phyloP scores from a whole-genome alignment of 164 flowering plant species.

The Dillenia suffruticosa region DNA sequence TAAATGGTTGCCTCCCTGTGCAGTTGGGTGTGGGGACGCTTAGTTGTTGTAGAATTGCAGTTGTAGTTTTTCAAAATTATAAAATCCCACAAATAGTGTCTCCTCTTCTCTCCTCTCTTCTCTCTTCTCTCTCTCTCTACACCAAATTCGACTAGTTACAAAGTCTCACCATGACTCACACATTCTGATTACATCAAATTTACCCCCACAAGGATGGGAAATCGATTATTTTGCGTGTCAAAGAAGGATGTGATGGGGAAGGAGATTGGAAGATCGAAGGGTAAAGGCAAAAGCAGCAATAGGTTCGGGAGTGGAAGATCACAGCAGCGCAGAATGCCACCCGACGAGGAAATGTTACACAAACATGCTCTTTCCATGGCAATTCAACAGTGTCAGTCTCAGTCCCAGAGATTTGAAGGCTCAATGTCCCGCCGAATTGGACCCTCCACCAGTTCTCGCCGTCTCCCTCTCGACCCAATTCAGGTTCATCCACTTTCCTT shows the following conservation, averaged over 20 bases:
- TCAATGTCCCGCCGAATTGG: conserved; percentile 66
- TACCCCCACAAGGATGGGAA: conserved; percentile 37
- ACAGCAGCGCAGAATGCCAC: conserved; percentile 43
- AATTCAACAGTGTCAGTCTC: conserved; percentile 53
- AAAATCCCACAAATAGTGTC: too few species aligned
- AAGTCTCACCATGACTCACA: too few species aligned
- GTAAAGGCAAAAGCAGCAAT: conserved; percentile 16
- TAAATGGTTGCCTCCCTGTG: too few species aligned
- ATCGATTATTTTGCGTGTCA: conserved; percentile 42
- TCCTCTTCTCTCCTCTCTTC: too few species aligned
- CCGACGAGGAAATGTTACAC: conserved; percentile 53
- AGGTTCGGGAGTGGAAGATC: conserved; percentile 28
- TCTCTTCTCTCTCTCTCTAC: too few species aligned
- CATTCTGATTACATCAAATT: too few species aligned
- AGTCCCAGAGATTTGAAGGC: conserved; percentile 66
- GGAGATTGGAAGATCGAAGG: conserved; percentile 33
- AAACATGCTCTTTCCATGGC: conserved; percentile 64
- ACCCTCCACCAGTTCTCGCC: conserved; percentile 42
- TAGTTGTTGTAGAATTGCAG: too few species aligned
- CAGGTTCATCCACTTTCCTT: conserved; percentile 25
- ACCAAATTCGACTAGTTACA: too few species aligned
- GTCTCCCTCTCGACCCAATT: conserved; percentile 44
- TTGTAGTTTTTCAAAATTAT: too few species aligned
- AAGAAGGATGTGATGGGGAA: conserved; percentile 39
- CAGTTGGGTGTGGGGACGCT: too few species aligned